Conservation (phyloP, 148 eudicot species). For the Simmondsia chinensis region DNA sequence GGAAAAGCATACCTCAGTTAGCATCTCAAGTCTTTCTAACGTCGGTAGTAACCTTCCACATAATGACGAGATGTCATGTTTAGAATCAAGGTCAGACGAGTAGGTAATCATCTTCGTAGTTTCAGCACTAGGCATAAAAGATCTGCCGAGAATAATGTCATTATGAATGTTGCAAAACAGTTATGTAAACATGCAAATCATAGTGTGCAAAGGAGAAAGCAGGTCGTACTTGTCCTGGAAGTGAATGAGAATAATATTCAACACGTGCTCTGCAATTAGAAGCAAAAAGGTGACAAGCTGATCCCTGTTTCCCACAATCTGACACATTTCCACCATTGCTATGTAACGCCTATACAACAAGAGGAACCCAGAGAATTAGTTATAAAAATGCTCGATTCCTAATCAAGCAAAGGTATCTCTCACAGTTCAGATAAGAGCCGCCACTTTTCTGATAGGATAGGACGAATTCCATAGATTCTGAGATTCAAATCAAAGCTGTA, state of each 20-base stretch:
- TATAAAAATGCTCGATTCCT: no score
- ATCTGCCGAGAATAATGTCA: constrained; percentile 19
- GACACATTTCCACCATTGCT: constrained; percentile 93
- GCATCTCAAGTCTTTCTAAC: constrained; percentile 74
- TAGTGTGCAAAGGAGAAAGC: neutral
- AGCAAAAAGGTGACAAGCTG: constrained; percentile 68
- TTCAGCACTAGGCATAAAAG: constrained; percentile 23
- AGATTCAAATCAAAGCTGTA: no score
- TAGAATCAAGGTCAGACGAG: constrained; percentile 27
- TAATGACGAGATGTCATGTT: constrained; percentile 33
- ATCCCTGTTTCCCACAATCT: constrained; percentile 73
- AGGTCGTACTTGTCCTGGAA: constrained; percentile 66
- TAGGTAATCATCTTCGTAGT: constrained; percentile 26
- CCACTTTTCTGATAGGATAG: no score
- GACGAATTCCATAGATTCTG: no score
- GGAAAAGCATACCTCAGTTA: constrained; percentile 52
- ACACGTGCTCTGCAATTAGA: constrained; percentile 68
- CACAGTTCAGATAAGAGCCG: no score
- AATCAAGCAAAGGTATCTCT: no score
- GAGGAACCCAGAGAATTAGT: no score
- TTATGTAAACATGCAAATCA: constrained; percentile 1
- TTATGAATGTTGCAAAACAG: neutral
- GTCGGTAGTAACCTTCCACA: constrained; percentile 59
- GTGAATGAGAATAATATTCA: constrained; percentile 79
- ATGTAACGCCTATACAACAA: constrained; percentile 66